Evolutionary conservation across 2,329 filamentous ascomycete genomes (phyloP).

Genomic region (Aspergillus sp.): DNA sequence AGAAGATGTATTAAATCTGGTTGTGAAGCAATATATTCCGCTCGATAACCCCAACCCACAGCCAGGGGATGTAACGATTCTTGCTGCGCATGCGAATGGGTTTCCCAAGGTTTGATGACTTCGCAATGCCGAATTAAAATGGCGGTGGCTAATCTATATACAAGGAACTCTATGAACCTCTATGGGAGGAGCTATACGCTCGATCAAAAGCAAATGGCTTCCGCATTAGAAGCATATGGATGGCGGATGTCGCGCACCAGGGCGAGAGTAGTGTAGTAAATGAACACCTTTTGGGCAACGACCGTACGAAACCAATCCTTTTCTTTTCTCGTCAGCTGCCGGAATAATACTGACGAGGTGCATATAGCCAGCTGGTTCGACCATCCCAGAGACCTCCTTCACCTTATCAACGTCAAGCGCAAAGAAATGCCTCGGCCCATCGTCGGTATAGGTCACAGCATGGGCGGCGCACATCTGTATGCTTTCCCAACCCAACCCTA

Average conservation of each 20-base stretch:
- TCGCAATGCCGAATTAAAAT: background rate
- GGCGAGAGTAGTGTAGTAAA: slow-evolving; percentile 78
- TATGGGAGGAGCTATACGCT: slow-evolving; percentile 80
- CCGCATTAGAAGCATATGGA: slow-evolving; percentile 80
- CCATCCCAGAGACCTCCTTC: slow-evolving; percentile 78
- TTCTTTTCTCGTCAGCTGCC: background rate
- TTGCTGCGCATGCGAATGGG: slow-evolving; percentile 86
- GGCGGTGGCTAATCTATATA: slow-evolving; percentile 6
- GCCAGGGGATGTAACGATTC: slow-evolving; percentile 78
- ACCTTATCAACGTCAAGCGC: slow-evolving; percentile 83
- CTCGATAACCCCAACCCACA: slow-evolving; percentile 67
- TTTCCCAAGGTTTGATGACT: slow-evolving; percentile 72
- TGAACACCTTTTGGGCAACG: slow-evolving; percentile 74
- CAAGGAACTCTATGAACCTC: slow-evolving; percentile 85
- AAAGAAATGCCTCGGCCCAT: slow-evolving; percentile 77
- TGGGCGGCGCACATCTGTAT: slow-evolving; percentile 73
- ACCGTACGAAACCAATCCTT: slow-evolving; percentile 61
- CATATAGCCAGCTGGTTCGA: slow-evolving; percentile 77
- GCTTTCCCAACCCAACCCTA: slow-evolving; percentile 13
- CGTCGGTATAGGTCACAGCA: slow-evolving; percentile 84
- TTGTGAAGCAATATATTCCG: slow-evolving; percentile 87
- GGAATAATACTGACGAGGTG: slow-evolving; percentile 20
- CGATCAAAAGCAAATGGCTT: slow-evolving; percentile 62
- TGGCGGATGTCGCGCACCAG: slow-evolving; percentile 85
- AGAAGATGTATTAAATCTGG: slow-evolving; percentile 71